A percentile compares a stretch with the other conserved stretches of the same genome.
These are phyloP conservation scores for Ramaria sp. DNA, from an alignment of 768 basidiomycete species.

Conservation along the genomic window DNA sequence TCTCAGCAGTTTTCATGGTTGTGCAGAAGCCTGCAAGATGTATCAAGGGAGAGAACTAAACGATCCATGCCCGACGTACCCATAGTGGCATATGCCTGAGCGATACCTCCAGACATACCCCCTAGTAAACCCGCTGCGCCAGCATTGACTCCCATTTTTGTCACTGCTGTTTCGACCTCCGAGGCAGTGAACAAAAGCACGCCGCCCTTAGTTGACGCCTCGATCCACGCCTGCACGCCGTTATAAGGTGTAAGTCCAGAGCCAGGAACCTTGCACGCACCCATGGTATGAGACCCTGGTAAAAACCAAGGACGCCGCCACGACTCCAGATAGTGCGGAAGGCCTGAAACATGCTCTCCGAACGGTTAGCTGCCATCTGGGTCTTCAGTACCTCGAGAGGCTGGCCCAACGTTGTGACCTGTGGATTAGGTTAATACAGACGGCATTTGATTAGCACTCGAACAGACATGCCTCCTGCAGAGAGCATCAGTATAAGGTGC, in stretches of 20 bases:
- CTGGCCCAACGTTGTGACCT: constrained; percentile 98
- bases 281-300: constrained; percentile 99
- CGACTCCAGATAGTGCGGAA: constrained; percentile 81
- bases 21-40: constrained; percentile 77
- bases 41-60: not conserved
- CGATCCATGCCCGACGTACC: constrained; percentile 39
- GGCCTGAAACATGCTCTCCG: constrained; percentile 83
- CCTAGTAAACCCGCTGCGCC: constrained; percentile 83
- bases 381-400: constrained; percentile 98
- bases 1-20: constrained; percentile 99
- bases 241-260: not conserved
- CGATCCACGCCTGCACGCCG: constrained; percentile 83
- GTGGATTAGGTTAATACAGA: constrained; percentile 5
- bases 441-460: not conserved
- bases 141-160: constrained; percentile 61
- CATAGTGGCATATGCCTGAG: constrained; percentile 99
- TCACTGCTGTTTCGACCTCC: constrained; percentile 72
- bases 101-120: constrained; percentile 95
- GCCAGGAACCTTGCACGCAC: constrained; percentile 32
- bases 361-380: constrained; percentile 97
- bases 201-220: constrained; percentile 96
- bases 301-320: constrained; percentile 84
- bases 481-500: not conserved
- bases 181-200: constrained; percentile 94
- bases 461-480: constrained; percentile 58